Conservation (phyloP, 2,329 filamentous ascomycete genomes). For the Amylocarpus encephaloides region DNA sequence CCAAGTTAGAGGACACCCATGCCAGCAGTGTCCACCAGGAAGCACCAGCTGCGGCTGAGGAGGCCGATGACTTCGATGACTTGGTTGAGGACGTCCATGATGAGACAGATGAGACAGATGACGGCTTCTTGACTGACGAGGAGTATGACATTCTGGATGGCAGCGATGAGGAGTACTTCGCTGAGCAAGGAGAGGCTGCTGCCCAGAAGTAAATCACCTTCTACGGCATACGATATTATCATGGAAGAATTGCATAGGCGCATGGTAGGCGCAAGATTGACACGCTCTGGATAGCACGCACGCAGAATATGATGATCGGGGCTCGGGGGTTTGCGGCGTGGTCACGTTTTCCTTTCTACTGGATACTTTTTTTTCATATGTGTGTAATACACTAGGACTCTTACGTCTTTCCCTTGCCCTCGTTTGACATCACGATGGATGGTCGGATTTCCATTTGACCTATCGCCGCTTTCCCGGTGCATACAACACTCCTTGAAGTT, state of each 20-base stretch:
- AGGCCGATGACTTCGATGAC: constrained; percentile 40
- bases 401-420: constrained; percentile 6
- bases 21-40: constrained; percentile 69
- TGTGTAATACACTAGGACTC: constrained; percentile 7
- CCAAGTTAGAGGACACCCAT: constrained; percentile 88
- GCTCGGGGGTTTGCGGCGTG: constrained; percentile 18
- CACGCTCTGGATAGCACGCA: constrained; percentile 24
- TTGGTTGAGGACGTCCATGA: constrained; percentile 46
- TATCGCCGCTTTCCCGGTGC: neutral
- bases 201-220: constrained; percentile 25
- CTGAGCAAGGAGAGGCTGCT: constrained; percentile 39
- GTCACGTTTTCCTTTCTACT: constrained; percentile 2
- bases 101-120: constrained; percentile 54
- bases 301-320: constrained; percentile 15
- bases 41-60: constrained; percentile 43
- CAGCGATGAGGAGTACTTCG: constrained; percentile 76
- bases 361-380: constrained; percentile 11
- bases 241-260: constrained; percentile 8
- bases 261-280: constrained; percentile 28
- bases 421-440: neutral
- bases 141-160: constrained; percentile 97
- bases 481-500: neutral
- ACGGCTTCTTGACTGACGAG: constrained; percentile 89
- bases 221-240: constrained; percentile 6
- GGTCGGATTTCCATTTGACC: neutral